Conservation (phyloP, 495 filamentous ascomycete species). For the Zalerion maritima region DNA sequence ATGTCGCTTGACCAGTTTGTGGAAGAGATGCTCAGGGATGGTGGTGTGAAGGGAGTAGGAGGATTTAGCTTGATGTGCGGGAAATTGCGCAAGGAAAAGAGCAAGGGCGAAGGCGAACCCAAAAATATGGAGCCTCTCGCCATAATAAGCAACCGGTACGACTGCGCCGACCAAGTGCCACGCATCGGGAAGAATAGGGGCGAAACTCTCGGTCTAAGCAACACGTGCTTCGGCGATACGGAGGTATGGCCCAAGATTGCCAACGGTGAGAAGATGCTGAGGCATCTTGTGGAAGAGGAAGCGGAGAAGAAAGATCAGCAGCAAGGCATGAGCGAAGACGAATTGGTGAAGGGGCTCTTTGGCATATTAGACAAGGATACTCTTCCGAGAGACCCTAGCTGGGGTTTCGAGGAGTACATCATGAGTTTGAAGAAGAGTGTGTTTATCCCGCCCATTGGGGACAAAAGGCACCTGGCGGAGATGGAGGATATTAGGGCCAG, state of each 20-base stretch:
- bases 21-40: constrained; percentile 46
- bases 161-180: constrained; percentile 42
- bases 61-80: constrained; percentile 92
- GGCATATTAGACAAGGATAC: constrained; percentile 55
- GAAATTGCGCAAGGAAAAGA: constrained; percentile 37
- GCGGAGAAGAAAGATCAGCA: constrained; percentile 28
- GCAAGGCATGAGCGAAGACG: constrained; percentile 43
- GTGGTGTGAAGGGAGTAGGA: constrained; percentile 60
- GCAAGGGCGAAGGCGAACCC: constrained; percentile 8
- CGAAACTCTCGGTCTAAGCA: constrained; percentile 68
- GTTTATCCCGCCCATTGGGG: constrained; percentile 66
- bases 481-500: constrained; percentile 39
- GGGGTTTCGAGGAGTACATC: constrained; percentile 55
- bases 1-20: constrained; percentile 49
- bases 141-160: constrained; percentile 78
- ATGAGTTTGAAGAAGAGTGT: constrained; percentile 60
- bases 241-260: constrained; percentile 68
- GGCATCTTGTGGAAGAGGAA: constrained; percentile 23
- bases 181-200: constrained; percentile 55
- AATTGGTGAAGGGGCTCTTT: constrained; percentile 57
- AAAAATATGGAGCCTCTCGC: constrained; percentile 51
- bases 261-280: constrained; percentile 33
- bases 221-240: constrained; percentile 59
- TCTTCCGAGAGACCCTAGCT: constrained; percentile 46
- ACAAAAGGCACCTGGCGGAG: constrained; percentile 25